Evolutionary conservation across 2,329 filamentous ascomycete species (phyloP), one percentile per base, ranked within the genome.

Genomic region (Magnaporthiopsis rhizophila): DNA sequence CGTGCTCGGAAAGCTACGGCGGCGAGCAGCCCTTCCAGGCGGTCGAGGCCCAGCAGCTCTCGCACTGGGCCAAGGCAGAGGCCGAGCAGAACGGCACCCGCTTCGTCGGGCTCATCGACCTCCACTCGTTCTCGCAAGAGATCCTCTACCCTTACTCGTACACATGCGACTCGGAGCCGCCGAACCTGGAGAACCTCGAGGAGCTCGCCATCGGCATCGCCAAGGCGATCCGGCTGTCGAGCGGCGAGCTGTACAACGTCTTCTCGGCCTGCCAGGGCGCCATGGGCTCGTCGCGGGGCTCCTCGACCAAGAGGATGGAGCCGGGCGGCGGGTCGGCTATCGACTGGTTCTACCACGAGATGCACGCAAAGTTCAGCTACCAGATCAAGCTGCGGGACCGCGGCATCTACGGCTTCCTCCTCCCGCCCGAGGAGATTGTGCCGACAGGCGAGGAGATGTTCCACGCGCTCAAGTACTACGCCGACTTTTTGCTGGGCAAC

Each of bases 51-150:
- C 83, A 83, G 63, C 80, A 83, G 21, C 82, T 98, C 62, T 89
- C 91, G 4, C 81, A 88, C 60, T 99, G 94, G 94, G 91, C 91
- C 0, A 85, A 81, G 70, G 94, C 92, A 71, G 84, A 96, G 74
- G 92, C 89, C 0, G 79, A 83, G 9, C 80, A 86, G 68, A 85
- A 89, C 72, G 87, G 89, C 64, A 86, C 88, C 62, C 82, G 89
- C 21, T 92, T 98, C 69, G 84, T 93, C n/a, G 92, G 89, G 3
- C 89, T 96, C 68, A 74, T 98, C 59, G 95, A 99, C 74, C 81
- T 98, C 32, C 95, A 99, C 76, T 94, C 91, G 1, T 99, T 98
- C 75, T 96, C 92, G 0, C 93, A 99, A 77, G 90, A 97, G 76
- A 89, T 99, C 28, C 82, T 98, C 11, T 97, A 95, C 73, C 95